These are phyloP conservation scores for Beta corolliflora DNA, from an alignment of 179 eudicot genomes.

Conservation along the genomic window DNA sequence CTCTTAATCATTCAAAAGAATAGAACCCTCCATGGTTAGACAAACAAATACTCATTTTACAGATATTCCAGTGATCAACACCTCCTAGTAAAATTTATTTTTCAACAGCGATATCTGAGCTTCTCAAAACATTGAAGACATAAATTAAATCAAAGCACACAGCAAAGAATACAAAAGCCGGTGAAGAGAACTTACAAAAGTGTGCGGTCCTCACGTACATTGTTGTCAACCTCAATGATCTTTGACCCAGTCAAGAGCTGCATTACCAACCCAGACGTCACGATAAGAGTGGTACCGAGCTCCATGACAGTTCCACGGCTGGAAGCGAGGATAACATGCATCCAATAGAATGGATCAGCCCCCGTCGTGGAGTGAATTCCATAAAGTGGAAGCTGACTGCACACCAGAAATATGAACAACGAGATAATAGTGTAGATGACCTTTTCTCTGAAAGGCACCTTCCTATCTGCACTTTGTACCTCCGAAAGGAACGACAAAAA, in stretches of 20 bases:
- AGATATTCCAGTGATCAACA: neutral
- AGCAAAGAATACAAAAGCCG: neutral
- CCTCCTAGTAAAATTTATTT: neutral
- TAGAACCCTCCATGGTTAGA: neutral
- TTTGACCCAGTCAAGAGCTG: conserved; percentile 89
- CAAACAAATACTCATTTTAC: neutral
- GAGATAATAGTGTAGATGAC: conserved; percentile 83
- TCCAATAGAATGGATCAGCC: conserved; percentile 88
- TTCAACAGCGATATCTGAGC: neutral
- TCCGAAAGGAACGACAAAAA: conserved; percentile 77
- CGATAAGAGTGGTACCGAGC: conserved; percentile 90
- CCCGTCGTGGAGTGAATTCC: conserved; percentile 88
- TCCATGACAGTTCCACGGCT: conserved; percentile 94
- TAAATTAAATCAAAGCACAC: neutral
- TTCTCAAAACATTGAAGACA: neutral
- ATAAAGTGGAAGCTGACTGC: conserved; percentile 91
- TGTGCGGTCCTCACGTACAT: conserved; percentile 85
- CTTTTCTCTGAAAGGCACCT: conserved; percentile 81
- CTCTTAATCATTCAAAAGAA: neutral
- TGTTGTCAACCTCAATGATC: conserved; percentile 90
- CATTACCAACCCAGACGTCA: conserved; percentile 89
- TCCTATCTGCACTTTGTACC: conserved; percentile 78
- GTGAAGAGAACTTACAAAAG: conserved; percentile 53
- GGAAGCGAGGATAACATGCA: conserved; percentile 90
- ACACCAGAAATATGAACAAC: conserved; percentile 72